Conservation (phyloP, 192 early-diverging fungal genomes). For the Coemansia sp. region DNA sequence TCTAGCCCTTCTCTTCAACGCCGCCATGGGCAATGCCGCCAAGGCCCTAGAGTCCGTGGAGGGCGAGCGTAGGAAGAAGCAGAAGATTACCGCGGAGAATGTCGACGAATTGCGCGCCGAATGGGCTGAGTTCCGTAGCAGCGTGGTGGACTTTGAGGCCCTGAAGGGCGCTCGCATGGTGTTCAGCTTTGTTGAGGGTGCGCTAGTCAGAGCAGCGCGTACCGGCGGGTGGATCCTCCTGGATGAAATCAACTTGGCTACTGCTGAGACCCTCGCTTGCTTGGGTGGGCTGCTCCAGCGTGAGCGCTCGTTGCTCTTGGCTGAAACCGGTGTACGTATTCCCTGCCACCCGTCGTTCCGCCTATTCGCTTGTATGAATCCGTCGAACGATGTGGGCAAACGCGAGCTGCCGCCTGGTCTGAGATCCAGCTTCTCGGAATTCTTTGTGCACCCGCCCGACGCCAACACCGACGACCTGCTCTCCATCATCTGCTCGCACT, state of each 20-base stretch:
- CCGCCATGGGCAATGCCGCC: conserved; percentile 50
- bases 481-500: conserved; percentile 75
- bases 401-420: conserved; percentile 90
- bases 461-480: conserved; percentile 73
- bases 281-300: conserved; percentile 85
- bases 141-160: conserved; percentile 65
- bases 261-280: conserved; percentile 92
- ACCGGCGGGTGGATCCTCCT: conserved; percentile 95
- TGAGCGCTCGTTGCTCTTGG: conserved; percentile 78
- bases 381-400: conserved; percentile 97
- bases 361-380: conserved; percentile 99
- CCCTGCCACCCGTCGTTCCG: conserved; percentile 89
- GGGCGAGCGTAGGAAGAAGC: conserved; percentile 11
- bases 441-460: conserved; percentile 93
- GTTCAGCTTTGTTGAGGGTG: conserved; percentile 94
- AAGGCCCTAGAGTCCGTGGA: conserved; percentile 30
- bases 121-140: conserved; percentile 73
- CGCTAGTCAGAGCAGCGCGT: conserved; percentile 83
- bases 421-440: conserved; percentile 90
- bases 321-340: conserved; percentile 91
- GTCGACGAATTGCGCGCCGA: conserved; percentile 51
- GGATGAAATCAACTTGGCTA: conserved; percentile 97
- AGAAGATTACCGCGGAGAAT: conserved; percentile 31
- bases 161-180: conserved; percentile 63
- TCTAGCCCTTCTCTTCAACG: conserved; percentile 69